These are phyloP conservation scores for Zasmidium angulare DNA, from an alignment of 2,329 filamentous ascomycete species.

Conservation along the genomic window DNA sequence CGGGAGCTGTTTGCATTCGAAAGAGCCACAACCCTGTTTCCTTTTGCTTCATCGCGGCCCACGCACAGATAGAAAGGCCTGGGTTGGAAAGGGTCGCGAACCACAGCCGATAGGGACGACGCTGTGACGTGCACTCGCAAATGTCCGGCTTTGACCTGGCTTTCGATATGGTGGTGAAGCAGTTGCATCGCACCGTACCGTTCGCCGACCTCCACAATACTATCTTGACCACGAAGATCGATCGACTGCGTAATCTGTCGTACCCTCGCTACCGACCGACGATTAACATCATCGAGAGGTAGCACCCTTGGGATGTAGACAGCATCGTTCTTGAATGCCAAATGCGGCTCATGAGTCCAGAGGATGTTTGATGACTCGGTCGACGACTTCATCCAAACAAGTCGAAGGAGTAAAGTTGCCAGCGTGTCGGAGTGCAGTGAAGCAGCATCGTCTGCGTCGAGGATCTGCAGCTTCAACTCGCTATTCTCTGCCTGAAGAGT, in stretches of 20 bases:
- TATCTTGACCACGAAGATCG: neutral
- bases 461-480: constrained; percentile 24
- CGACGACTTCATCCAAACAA: neutral
- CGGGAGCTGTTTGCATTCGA: neutral
- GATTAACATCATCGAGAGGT: neutral
- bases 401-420: neutral
- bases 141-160: neutral
- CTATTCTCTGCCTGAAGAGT: constrained; percentile 21
- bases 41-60: neutral
- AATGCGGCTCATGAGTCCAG: constrained; percentile 1
- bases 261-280: neutral
- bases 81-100: neutral
- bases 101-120: neutral
- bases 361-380: neutral
- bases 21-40: neutral
- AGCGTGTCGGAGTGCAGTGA: neutral
- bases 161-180: neutral
- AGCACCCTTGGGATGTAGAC: neutral
- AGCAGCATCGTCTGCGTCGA: constrained; percentile 20
- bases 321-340: neutral
- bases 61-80: neutral
- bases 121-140: neutral
- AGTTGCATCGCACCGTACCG: neutral
- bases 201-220: neutral
- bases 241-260: neutral